These are phyloP conservation scores for Blastocladiella britannica DNA, from an alignment of 192 early-diverging fungal species.

Conservation along the genomic window DNA sequence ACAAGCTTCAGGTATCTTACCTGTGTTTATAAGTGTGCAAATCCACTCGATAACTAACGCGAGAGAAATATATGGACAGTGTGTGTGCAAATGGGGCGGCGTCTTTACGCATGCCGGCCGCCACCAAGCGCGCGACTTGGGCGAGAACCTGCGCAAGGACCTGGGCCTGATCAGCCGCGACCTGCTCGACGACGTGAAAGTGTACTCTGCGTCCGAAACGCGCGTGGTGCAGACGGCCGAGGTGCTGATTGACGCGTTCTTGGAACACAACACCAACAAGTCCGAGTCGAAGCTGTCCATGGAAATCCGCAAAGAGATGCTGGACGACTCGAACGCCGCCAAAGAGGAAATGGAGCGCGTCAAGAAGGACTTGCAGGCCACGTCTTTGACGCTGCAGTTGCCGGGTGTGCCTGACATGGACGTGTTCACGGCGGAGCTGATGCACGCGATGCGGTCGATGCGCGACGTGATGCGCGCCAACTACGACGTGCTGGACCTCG, in stretches of 20 bases:
- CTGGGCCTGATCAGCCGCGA: slow-evolving; percentile 65
- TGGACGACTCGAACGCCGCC: slow-evolving; percentile 84
- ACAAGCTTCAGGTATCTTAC: slow-evolving; percentile 70
- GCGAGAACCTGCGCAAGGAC: slow-evolving; percentile 79
- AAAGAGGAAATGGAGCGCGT: slow-evolving; percentile 83
- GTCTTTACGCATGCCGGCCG: slow-evolving; percentile 78
- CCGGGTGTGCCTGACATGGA: neutral
- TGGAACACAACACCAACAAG: slow-evolving; percentile 7
- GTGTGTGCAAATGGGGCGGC: slow-evolving; percentile 1
- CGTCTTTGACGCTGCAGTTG: slow-evolving; percentile 28
- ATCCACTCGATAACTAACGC: too few species aligned
- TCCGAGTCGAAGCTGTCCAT: slow-evolving; percentile 8
- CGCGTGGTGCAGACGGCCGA: slow-evolving; percentile 66
- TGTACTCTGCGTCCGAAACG: slow-evolving; percentile 68
- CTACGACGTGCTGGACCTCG: slow-evolving; percentile 33
- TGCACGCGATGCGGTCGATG: slow-evolving; percentile 39
- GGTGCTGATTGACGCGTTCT: slow-evolving; percentile 27
- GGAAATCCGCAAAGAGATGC: slow-evolving; percentile 63
- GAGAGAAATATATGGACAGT: too few species aligned
- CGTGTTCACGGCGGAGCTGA: slow-evolving; percentile 23
- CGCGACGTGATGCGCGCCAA: slow-evolving; percentile 60
- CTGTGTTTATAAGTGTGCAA: too few species aligned
- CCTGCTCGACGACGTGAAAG: slow-evolving; percentile 68
- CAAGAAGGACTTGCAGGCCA: slow-evolving; percentile 49
- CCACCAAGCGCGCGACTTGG: slow-evolving; percentile 76